Evolutionary conservation across 768 basidiomycete genomes (phyloP).

Genomic region (Daedaleopsis sinensis): DNA sequence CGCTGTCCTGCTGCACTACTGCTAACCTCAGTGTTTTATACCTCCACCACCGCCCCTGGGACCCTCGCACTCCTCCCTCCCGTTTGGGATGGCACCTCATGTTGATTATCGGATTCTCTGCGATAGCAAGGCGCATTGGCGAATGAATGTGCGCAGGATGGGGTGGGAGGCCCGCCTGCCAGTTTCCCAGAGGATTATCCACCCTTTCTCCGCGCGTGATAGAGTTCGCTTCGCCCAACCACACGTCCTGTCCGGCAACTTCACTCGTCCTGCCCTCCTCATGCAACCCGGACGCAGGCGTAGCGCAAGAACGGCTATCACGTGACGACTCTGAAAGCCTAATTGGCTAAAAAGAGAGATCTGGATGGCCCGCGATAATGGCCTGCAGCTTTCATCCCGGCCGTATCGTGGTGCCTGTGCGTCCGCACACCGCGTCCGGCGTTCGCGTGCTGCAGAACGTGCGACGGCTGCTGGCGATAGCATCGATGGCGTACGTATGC

Average conservation of each 20-base stretch:
- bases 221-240: conserved; percentile 17
- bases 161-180: conserved; percentile 18
- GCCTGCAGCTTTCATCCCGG: conserved; percentile 10
- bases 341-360: conserved; percentile 20
- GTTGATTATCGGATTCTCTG: conserved; percentile 18
- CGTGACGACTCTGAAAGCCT: conserved; percentile 22
- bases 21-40: neutral
- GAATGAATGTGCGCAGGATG: conserved; percentile 10
- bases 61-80: neutral
- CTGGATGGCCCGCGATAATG: neutral
- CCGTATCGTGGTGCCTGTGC: conserved; percentile 13
- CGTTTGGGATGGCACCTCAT: conserved; percentile 7
- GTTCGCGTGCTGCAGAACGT: conserved; percentile 10
- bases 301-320: conserved; percentile 13
- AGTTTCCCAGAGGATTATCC: conserved; percentile 23
- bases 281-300: conserved; percentile 7
- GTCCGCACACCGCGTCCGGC: conserved; percentile 1
- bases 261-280: neutral
- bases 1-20: neutral
- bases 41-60: neutral
- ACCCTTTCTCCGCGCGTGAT: conserved; percentile 20
- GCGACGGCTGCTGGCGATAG: conserved; percentile 6
- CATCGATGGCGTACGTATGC: conserved; percentile 8
- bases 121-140: conserved; percentile 11
- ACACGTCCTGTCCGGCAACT: conserved; percentile 10